Evolutionary conservation across 345 rosid species (phyloP).

Genomic region (Diplotaxis tenuifolia): DNA sequence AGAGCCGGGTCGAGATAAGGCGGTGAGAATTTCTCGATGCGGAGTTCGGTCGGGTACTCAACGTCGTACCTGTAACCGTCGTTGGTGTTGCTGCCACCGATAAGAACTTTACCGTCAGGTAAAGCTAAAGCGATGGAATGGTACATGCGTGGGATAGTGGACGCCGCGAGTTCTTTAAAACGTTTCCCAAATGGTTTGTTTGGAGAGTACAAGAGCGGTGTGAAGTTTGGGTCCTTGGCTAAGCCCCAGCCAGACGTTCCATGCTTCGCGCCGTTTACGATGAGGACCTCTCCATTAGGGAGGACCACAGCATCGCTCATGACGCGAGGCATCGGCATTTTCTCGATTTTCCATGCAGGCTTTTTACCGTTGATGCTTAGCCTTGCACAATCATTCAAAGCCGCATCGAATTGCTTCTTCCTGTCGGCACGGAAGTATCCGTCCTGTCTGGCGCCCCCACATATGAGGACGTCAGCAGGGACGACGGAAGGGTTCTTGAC

Average conservation of each 20-base stretch:
- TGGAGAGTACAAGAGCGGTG: conserved; percentile 49
- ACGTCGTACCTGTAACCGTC: conserved; percentile 49
- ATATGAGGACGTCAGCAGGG: conserved; percentile 55
- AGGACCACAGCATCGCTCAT: conserved; percentile 72
- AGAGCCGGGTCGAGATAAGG: conserved; percentile 54
- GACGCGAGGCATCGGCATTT: conserved; percentile 67
- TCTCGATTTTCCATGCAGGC: conserved; percentile 53
- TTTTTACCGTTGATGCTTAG: conserved; percentile 42
- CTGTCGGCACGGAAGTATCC: conserved; percentile 35
- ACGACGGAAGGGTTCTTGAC: conserved; percentile 1
- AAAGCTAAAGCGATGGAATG: conserved; percentile 50
- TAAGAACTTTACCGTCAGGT: conserved; percentile 54
- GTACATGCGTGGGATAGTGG: conserved; percentile 58
- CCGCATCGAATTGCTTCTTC: conserved; percentile 27
- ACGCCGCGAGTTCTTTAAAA: conserved; percentile 41
- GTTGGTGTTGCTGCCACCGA: conserved; percentile 72
- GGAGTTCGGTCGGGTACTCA: conserved; percentile 63
- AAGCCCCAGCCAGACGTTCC: conserved; percentile 65
- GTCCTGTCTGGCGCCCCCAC: conserved; percentile 57
- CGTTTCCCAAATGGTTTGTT: conserved; percentile 24
- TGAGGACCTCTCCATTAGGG: conserved; percentile 66
- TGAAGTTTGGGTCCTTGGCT: conserved; percentile 56
- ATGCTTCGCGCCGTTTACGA: conserved; percentile 60
- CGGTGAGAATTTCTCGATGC: conserved; percentile 68
- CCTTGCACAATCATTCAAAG: conserved; percentile 62